Evolutionary conservation across 2,329 filamentous ascomycete species (phyloP).

Genomic region (Colletotrichum australisinense): DNA sequence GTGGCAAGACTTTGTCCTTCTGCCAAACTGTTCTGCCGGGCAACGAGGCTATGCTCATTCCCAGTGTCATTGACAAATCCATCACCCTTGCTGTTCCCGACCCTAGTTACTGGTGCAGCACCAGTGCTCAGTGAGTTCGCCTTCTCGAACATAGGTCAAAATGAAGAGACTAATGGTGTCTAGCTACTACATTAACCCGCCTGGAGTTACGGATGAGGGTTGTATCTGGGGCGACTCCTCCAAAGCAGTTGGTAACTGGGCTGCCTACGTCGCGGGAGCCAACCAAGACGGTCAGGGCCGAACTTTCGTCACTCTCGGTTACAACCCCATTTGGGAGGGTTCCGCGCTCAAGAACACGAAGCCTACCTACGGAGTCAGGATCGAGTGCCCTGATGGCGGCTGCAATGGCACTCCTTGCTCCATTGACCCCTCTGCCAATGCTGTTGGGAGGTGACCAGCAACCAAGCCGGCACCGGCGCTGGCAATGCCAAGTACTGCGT

Average conservation of each 20-base stretch:
- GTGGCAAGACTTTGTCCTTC: constrained; percentile 72
- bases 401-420: constrained; percentile 82
- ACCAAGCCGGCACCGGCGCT: constrained; percentile 67
- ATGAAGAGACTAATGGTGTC: not conserved
- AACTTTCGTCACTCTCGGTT: constrained; percentile 81
- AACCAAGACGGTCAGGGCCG: constrained; percentile 74
- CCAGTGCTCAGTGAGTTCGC: constrained; percentile 76
- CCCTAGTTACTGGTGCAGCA: constrained; percentile 76
- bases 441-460: constrained; percentile 70
- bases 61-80: constrained; percentile 71
- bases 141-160: not conserved
- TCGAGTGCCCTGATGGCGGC: constrained; percentile 73
- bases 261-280: constrained; percentile 79
- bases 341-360: constrained; percentile 64
- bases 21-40: constrained; percentile 85
- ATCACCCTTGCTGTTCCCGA: constrained; percentile 78
- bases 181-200: constrained; percentile 83
- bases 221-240: constrained; percentile 78
- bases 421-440: constrained; percentile 70
- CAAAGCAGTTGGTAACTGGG: constrained; percentile 79
- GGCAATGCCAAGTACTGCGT: constrained; percentile 80
- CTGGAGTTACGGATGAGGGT: constrained; percentile 71
- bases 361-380: constrained; percentile 75
- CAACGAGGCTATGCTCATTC: constrained; percentile 85
- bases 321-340: constrained; percentile 79